Percentiles rank a stretch among this genome's conserved stretches.
Conservation (phyloP, 306 rosid species). For the Prunus mongolica region DNA sequence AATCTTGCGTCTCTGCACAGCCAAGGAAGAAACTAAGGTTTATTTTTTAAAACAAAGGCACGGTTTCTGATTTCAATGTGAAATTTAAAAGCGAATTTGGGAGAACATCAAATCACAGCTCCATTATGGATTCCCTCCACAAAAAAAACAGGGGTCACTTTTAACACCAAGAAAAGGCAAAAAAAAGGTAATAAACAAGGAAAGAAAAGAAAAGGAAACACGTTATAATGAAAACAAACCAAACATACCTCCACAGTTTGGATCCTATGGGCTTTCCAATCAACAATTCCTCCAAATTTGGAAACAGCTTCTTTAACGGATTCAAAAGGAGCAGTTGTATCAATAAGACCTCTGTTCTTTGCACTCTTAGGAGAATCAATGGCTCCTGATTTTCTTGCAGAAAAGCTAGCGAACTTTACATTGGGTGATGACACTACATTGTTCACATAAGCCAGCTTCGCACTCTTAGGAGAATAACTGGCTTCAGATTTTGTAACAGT, state of each 20-base stretch:
- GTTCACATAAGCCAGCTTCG: slow-evolving; percentile 15
- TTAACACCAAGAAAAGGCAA: background rate
- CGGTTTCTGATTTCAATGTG: background rate
- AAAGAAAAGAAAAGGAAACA: background rate
- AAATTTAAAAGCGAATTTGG: background rate
- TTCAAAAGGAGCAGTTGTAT: slow-evolving; percentile 91
- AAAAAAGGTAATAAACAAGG: background rate
- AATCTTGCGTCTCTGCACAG: slow-evolving; percentile 66
- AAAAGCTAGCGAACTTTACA: slow-evolving; percentile 7
- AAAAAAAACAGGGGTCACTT: background rate
- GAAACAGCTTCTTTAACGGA: slow-evolving; percentile 99
- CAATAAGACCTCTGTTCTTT: slow-evolving; percentile 63
- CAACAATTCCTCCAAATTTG: slow-evolving; percentile 95
- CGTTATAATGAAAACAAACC: slow-evolving; percentile 9
- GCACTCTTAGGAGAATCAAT: slow-evolving; percentile 35
- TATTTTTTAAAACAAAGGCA: background rate
- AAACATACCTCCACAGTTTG: slow-evolving; percentile 81
- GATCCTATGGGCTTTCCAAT: slow-evolving; percentile 95
- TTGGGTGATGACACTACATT: slow-evolving; percentile 14
- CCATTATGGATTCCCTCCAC: background rate
- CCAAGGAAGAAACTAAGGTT: slow-evolving; percentile 18
- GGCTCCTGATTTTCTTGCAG: slow-evolving; percentile 19
- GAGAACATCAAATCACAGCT: background rate
- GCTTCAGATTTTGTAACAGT: slow-evolving; percentile 10
- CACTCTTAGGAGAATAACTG: slow-evolving; percentile 15